A percentile compares a stretch with the other conserved stretches of the same genome.
These are phyloP conservation scores for Guadua angustifolia DNA, from an alignment of 176 grass and related monocot genomes.

Conservation along the genomic window DNA sequence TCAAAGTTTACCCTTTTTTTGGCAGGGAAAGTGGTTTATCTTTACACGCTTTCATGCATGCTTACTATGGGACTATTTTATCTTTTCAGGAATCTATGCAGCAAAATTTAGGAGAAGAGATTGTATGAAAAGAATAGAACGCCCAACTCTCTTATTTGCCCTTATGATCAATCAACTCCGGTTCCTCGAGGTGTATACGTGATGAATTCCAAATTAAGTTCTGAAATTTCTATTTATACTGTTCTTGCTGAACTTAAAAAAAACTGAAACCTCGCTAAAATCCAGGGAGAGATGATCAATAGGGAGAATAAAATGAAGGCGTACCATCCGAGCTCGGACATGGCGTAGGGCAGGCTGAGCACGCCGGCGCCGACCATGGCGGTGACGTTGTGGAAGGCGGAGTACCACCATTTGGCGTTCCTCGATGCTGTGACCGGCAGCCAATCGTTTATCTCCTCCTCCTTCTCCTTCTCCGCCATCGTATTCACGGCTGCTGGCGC, in stretches of 20 bases:
- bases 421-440: conserved; percentile 65
- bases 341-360: conserved; percentile 68
- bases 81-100: not conserved
- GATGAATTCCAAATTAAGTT: not conserved
- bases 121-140: not conserved
- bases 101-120: not conserved
- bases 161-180: not conserved
- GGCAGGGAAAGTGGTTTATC: not conserved
- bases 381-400: conserved; percentile 80
- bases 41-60: not conserved
- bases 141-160: not conserved
- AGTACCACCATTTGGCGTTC: conserved; percentile 83
- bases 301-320: too few species aligned
- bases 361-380: conserved; percentile 88
- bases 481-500: too few species aligned
- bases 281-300: not conserved
- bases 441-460: conserved; percentile 58
- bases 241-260: not conserved
- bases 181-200: not conserved
- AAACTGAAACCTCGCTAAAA: not conserved
- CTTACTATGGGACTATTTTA: not conserved
- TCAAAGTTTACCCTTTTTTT: too few species aligned
- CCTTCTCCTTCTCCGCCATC: too few species aligned
- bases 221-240: not conserved
- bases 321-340: conserved; percentile 74